Evolutionary conservation across 345 rosid genomes (phyloP), one percentile per base, ranked within the genome.

Genomic region (Ailanthus altissimus): DNA sequence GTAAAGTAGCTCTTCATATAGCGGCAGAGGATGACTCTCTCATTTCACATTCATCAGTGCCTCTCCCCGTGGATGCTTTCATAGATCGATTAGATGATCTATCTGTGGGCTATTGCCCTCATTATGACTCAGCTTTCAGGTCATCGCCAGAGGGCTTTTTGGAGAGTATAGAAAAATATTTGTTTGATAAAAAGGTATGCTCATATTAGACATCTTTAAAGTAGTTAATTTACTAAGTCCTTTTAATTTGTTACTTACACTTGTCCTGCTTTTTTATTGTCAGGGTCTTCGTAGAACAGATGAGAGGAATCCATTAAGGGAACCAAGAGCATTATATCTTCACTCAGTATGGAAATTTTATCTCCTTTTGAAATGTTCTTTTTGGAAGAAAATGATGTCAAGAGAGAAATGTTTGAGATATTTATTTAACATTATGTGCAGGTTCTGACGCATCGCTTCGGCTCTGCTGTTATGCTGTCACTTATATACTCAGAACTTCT

Each of bases 11-110:
- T 4, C 90, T 91, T 62, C 83, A 75, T 73, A 75, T 91, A 59
- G 92, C 89, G 12, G 94, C 92, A 5, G 94, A 91, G 85, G 94
- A 89, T 78, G 94, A 88, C 82, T 84, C 94, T 9, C 85, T 89
- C 0, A 60, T 89, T 43, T 88, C 89, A 0, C 92, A 91, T 46
- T 91, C 95, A 9, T 88, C 95, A 0, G 95, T 85, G 49, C 84
- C 89, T 13, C 81, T 91, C 59, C 95, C 93, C 2, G 86, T 91
- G 45, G 93, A 89, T 73, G 87, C 88, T 70, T 88, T 89, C 63
- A 40, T 84, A 47, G 83, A 82, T 20, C 75, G 87, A 77, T 47
- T 91, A 81, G 89, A 86, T 82, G 90, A 91, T 81, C 88, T 91
- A 72, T 91, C 91, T 42, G 78, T 85, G 85, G 89, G 86, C n/a